These are phyloP conservation scores for Neophaeococcomyces aloes DNA, from an alignment of 2,329 filamentous ascomycete genomes.

Conservation along the genomic window DNA sequence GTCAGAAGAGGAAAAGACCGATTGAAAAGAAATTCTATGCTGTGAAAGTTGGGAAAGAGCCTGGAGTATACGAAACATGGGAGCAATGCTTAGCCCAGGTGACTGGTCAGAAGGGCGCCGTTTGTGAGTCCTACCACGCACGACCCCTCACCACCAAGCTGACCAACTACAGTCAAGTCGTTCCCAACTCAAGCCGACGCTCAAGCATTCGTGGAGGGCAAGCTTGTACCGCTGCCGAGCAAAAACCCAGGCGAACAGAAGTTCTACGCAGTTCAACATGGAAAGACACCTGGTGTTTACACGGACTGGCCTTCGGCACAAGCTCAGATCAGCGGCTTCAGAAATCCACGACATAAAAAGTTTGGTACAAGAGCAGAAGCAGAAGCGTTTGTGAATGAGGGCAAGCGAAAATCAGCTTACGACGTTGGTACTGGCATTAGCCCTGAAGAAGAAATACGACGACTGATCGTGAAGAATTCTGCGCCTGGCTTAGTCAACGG, in stretches of 20 bases:
- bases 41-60: slow-evolving; percentile 48
- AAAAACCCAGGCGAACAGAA: slow-evolving; percentile 29
- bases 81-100: slow-evolving; percentile 52
- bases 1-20: slow-evolving; percentile 45
- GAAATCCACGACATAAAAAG: slow-evolving; percentile 57
- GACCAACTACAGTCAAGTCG: slow-evolving; percentile 57
- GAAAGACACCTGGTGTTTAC: slow-evolving; percentile 51
- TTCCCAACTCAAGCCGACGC: slow-evolving; percentile 66
- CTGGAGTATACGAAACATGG: slow-evolving; percentile 56
- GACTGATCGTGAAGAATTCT: slow-evolving; percentile 21
- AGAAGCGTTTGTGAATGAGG: slow-evolving; percentile 57
- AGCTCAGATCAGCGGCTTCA: slow-evolving; percentile 62
- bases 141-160: neutral
- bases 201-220: slow-evolving; percentile 62
- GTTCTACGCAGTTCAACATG: slow-evolving; percentile 51
- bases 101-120: slow-evolving; percentile 53
- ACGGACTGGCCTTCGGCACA: slow-evolving; percentile 59
- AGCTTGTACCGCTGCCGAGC: slow-evolving; percentile 32
- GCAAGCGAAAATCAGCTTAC: slow-evolving; percentile 19
- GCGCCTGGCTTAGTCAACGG: slow-evolving; percentile 31
- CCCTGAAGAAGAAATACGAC: slow-evolving; percentile 19
- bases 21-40: slow-evolving; percentile 51
- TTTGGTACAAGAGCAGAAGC: slow-evolving; percentile 62
- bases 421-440: slow-evolving; percentile 9
- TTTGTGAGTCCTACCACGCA: slow-evolving; percentile 45